These are phyloP conservation scores for Crithidia acanthocephali DNA, from an alignment of 208 protist genomes.

Conservation along the genomic window DNA sequence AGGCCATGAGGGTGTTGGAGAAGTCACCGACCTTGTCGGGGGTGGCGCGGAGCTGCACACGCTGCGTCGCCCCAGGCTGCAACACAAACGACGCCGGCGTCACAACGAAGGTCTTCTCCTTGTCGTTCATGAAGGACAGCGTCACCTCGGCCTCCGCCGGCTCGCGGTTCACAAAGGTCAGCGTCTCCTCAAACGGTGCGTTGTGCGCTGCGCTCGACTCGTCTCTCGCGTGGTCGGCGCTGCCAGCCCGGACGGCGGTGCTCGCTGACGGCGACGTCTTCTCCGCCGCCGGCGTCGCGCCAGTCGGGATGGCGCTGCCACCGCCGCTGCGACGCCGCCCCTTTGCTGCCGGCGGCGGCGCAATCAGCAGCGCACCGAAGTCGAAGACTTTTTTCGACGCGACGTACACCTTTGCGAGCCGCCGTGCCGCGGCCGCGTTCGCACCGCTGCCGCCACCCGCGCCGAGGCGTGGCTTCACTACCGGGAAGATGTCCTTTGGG, in stretches of 20 bases:
- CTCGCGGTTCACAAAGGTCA: constrained; percentile 93
- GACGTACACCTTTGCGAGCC: constrained; percentile 70
- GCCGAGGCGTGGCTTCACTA: constrained; percentile 39
- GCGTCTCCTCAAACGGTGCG: constrained; percentile 47
- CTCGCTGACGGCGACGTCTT: not conserved
- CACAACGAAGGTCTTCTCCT: constrained; percentile 86
- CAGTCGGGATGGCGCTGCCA: constrained; percentile 1
- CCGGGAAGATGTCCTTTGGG: constrained; percentile 84
- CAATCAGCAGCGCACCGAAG: constrained; percentile 95
- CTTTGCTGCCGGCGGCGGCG: constrained; percentile 33
- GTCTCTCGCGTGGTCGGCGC: not conserved
- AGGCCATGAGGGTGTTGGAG: constrained; percentile 83
- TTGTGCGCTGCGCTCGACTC: not conserved
- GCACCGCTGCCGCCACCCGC: constrained; percentile 10
- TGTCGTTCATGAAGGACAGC: constrained; percentile 82
- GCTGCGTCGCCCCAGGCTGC: constrained; percentile 71
- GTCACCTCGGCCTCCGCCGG: constrained; percentile 75
- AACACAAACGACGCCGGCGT: constrained; percentile 77
- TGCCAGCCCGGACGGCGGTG: not conserved
- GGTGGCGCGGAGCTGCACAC: constrained; percentile 79
- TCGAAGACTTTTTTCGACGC: constrained; percentile 85
- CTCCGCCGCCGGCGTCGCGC: not conserved
- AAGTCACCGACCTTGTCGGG: constrained; percentile 88
- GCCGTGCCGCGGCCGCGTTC: not conserved
- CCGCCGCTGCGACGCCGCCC: constrained; percentile 46